Conservation (phyloP, 306 rosid species). For the Prunus padus region DNA sequence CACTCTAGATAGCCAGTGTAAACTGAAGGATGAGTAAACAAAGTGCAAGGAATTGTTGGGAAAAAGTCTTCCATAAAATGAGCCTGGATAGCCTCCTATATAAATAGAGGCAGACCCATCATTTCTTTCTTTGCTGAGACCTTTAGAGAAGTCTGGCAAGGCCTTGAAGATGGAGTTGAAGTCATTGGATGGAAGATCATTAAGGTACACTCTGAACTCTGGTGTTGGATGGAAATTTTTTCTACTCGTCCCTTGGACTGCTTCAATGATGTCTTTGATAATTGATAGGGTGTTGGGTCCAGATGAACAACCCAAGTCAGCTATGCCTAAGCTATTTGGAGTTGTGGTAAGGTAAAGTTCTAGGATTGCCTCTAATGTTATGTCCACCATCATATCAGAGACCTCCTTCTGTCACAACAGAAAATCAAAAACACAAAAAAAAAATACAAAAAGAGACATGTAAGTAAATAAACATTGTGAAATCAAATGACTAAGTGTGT, state of each 20-base stretch:
- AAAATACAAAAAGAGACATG: neutral
- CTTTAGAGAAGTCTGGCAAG: constrained; percentile 69
- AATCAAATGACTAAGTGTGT: neutral
- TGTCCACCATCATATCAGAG: constrained; percentile 75
- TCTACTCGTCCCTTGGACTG: constrained; percentile 47
- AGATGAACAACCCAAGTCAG: constrained; percentile 93
- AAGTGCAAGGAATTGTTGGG: constrained; percentile 79
- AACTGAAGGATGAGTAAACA: constrained; percentile 72
- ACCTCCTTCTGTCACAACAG: constrained; percentile 58
- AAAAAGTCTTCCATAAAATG: constrained; percentile 81
- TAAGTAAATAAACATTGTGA: constrained; percentile 5
- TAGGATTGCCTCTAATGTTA: constrained; percentile 61
- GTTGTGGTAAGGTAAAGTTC: constrained; percentile 51
- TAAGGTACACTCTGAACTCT: constrained; percentile 71
- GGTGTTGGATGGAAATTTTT: constrained; percentile 40
- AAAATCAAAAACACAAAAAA: neutral
- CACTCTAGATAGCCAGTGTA: constrained; percentile 95
- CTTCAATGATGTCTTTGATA: constrained; percentile 71
- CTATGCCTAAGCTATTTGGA: constrained; percentile 77
- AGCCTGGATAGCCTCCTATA: constrained; percentile 92
- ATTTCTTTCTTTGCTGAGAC: constrained; percentile 38
- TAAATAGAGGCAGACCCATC: constrained; percentile 53
- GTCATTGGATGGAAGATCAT: constrained; percentile 95
- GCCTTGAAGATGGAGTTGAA: constrained; percentile 89
- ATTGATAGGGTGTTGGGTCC: constrained; percentile 77